Evolutionary conservation across 108 stramenopile genomes (phyloP).

Genomic region (Heterococcus sp.): DNA sequence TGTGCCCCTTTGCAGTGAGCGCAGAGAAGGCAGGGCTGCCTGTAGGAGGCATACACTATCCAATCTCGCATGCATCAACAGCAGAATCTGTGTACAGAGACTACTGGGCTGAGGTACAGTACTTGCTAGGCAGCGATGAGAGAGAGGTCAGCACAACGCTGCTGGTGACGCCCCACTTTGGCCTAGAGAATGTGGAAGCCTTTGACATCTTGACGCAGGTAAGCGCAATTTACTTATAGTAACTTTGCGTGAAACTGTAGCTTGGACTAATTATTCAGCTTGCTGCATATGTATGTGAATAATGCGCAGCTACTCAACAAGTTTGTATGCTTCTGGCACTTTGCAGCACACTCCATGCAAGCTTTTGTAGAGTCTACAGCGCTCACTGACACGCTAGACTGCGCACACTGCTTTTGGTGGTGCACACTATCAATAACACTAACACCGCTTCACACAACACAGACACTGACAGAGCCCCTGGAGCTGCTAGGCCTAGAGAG

Average conservation of each 20-base stretch:
- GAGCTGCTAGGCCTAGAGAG: slow-evolving; percentile 70
- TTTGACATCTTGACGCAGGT: slow-evolving; percentile 76
- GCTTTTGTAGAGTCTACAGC: too few relatives aligned
- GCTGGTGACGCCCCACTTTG: slow-evolving; percentile 78
- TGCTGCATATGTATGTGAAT: too few relatives aligned
- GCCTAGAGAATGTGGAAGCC: slow-evolving; percentile 76
- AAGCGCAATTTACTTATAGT: too few relatives aligned
- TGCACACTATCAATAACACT: too few relatives aligned
- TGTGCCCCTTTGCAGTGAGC: slow-evolving; percentile 86
- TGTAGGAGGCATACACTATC: slow-evolving; percentile 77
- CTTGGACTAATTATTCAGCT: too few relatives aligned
- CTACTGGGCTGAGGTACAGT: slow-evolving; percentile 70
- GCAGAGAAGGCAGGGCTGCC: slow-evolving; percentile 79
- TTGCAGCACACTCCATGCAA: too few relatives aligned
- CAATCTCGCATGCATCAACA: slow-evolving; percentile 64
- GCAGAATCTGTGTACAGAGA: slow-evolving; percentile 80
- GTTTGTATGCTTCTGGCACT: too few relatives aligned
- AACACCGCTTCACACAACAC: background rate
- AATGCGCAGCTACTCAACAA: too few relatives aligned
- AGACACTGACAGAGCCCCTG: slow-evolving; percentile 78
- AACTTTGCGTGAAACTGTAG: too few relatives aligned
- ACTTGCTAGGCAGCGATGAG: slow-evolving; percentile 48
- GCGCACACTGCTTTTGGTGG: too few relatives aligned
- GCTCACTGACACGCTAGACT: too few relatives aligned
- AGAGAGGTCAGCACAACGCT: slow-evolving; percentile 75